Evolutionary conservation across 768 basidiomycete genomes (phyloP).

Genomic region (Sporobolomyces pararoseus): DNA sequence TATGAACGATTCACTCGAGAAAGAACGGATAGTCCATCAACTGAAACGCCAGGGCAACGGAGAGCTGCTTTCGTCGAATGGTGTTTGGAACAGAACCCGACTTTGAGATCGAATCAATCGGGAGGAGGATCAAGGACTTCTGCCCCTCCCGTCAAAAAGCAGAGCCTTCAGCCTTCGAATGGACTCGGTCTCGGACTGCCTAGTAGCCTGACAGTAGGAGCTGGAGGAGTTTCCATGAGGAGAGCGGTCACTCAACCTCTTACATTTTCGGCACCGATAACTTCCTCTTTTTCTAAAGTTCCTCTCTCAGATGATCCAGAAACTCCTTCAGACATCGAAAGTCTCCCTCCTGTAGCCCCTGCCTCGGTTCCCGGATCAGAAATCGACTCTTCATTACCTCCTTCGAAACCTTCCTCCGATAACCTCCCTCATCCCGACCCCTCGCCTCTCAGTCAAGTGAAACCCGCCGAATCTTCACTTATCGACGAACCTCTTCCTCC

Average conservation of each 20-base stretch:
- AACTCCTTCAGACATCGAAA: no score
- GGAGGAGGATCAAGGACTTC: background rate
- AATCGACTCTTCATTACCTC: no score
- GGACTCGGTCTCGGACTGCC: slow-evolving; percentile 1
- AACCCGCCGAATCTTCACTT: no score
- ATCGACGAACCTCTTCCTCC: background rate
- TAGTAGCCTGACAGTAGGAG: background rate
- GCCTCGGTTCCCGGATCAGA: no score
- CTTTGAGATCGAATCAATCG: background rate
- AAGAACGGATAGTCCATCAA: background rate
- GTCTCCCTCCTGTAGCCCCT: no score
- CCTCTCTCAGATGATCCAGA: no score
- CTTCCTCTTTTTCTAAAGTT: no score
- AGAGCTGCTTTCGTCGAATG: slow-evolving; percentile 28
- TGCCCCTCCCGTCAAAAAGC: no score
- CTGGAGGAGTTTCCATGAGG: slow-evolving; percentile 8
- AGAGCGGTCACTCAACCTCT: slow-evolving; percentile 8
- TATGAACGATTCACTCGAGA: slow-evolving; percentile 17
- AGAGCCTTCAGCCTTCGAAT: background rate
- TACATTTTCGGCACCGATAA: background rate
- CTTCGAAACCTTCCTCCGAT: no score
- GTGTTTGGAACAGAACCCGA: slow-evolving; percentile 15
- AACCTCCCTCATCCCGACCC: background rate
- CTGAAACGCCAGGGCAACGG: slow-evolving; percentile 3
- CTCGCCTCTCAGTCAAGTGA: background rate